Percentiles rank a stretch among this genome's conserved stretches.
These are phyloP conservation scores for Candida pseudofarinosa DNA, from an alignment of 805 yeast species.

Conservation along the genomic window DNA sequence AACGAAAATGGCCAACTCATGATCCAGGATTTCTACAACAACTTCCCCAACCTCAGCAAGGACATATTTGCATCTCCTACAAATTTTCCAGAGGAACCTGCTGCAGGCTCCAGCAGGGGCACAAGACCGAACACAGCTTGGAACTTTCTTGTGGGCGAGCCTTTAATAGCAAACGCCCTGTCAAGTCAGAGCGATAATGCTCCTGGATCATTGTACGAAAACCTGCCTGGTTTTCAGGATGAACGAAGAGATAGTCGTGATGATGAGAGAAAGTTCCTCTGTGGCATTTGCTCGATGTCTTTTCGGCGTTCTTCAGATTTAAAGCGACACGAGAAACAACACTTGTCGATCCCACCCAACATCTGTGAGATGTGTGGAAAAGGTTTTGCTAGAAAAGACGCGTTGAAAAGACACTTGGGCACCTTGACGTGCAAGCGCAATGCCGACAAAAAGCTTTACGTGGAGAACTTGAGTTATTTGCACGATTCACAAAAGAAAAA, in stretches of 20 bases:
- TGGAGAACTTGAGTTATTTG: slow-evolving; percentile 28
- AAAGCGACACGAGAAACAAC: slow-evolving; percentile 73
- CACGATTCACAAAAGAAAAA: slow-evolving; percentile 2
- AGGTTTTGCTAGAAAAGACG: slow-evolving; percentile 82
- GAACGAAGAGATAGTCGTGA: not conserved
- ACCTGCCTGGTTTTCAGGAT: not conserved
- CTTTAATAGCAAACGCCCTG: slow-evolving; percentile 2
- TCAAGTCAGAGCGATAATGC: not conserved
- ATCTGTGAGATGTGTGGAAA: slow-evolving; percentile 74
- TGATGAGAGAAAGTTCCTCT: slow-evolving; percentile 43
- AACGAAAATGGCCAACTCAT: slow-evolving; percentile 39
- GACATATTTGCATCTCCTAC: slow-evolving; percentile 27
- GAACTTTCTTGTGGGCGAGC: slow-evolving; percentile 30
- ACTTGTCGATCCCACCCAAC: slow-evolving; percentile 66
- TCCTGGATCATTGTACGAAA: not conserved
- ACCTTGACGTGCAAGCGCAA: slow-evolving; percentile 74
- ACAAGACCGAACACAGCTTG: slow-evolving; percentile 26
- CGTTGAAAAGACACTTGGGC: slow-evolving; percentile 69
- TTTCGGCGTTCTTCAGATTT: slow-evolving; percentile 68
- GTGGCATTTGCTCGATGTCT: slow-evolving; percentile 57
- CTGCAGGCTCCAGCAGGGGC: slow-evolving; percentile 8
- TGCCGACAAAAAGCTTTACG: slow-evolving; percentile 47
- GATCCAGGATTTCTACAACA: slow-evolving; percentile 38
- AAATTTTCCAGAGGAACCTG: not conserved
- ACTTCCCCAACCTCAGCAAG: slow-evolving; percentile 42